phyloP scores from a whole-genome alignment of 495 filamentous ascomycete genomes.

The Hamigera avellanea region DNA sequence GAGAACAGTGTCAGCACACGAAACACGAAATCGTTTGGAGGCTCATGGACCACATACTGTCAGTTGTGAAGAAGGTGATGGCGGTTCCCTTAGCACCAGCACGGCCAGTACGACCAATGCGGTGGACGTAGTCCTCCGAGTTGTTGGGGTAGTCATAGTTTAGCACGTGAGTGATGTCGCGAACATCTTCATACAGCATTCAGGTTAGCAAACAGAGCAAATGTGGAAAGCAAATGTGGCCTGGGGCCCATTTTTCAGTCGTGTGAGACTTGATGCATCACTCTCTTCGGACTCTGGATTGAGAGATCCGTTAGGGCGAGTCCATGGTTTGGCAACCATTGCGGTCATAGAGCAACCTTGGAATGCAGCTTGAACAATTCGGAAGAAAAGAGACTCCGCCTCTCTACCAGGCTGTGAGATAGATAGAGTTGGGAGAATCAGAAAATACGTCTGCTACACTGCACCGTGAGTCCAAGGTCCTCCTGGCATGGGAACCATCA shows the following conservation, averaged over 20 bases:
- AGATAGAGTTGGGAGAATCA: constrained; percentile 64
- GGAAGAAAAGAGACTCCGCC: constrained; percentile 60
- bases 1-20: constrained; percentile 17
- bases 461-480: constrained; percentile 78
- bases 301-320: constrained; percentile 38
- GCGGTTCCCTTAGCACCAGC: constrained; percentile 83
- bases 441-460: constrained; percentile 59
- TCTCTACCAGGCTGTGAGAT: constrained; percentile 62
- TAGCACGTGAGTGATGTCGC: constrained; percentile 98
- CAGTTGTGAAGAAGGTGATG: constrained; percentile 94
- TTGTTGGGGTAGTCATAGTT: constrained; percentile 99
- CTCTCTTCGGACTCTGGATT: constrained; percentile 53
- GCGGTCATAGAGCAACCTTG: constrained; percentile 61
- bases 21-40: constrained; percentile 1
- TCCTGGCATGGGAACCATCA: constrained; percentile 58
- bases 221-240: constrained; percentile 38
- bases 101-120: constrained; percentile 88
- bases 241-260: constrained; percentile 44
- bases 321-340: constrained; percentile 50
- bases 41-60: constrained; percentile 56
- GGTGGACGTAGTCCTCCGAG: constrained; percentile 97
- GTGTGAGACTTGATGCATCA: constrained; percentile 59
- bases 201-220: constrained; percentile 65
- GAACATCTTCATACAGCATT: constrained; percentile 75
- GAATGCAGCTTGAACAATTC: constrained; percentile 58